Base-by-base conservation (phyloP, 2,329 filamentous ascomycete species). In the Verticillium klebahnii region DNA sequence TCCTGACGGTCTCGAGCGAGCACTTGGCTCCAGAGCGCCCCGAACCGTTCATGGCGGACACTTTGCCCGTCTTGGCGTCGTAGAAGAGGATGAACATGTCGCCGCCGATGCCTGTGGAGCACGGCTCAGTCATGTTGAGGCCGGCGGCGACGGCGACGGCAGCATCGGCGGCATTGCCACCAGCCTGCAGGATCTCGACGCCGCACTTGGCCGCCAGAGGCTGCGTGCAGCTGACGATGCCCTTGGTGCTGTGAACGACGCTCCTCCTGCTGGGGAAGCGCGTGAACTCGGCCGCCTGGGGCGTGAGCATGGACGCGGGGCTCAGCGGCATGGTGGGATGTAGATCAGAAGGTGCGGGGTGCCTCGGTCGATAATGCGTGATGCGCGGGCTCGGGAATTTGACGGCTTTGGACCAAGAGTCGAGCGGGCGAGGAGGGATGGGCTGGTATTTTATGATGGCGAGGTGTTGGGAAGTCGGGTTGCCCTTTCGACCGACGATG, bases 51-150 rank as follows among this genome's bases (percentile, higher is more conserved):
- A 98, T 80, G 11, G 93, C 91, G 60, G 88, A 89, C 9, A 98
- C 89, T 65, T 90, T 90, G 71, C 90, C 90, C 0, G 89, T 91
- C 68, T 89, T 85, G 52, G 92, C 92, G 72, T 96, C 86, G 79
- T 94, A 98, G 81, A 87, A 97, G 39, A 98, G 85, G 74, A 93
- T 93, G 78, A 98, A 99, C 88, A 97, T 93, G 77, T 99, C 95
- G 65, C 95, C 95, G 62, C 95, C 95, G 63, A 99, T 97, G 50
- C 95, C 95, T 0, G 95, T 98, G 6, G 91, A 95, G 63, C 88
- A 88, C 8, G 95, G 95, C 73, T 99, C 95, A 0, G 94, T 97
- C 72, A 98, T 85, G 76, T 97, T 98, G 61, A 99, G 82, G 5
- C 88, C 93, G 36, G 95, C 95, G 55, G 95, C 94, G 92, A 62